phyloP scores from a whole-genome alignment of 345 rosid species.

The Euphorbia pulcherrima region DNA sequence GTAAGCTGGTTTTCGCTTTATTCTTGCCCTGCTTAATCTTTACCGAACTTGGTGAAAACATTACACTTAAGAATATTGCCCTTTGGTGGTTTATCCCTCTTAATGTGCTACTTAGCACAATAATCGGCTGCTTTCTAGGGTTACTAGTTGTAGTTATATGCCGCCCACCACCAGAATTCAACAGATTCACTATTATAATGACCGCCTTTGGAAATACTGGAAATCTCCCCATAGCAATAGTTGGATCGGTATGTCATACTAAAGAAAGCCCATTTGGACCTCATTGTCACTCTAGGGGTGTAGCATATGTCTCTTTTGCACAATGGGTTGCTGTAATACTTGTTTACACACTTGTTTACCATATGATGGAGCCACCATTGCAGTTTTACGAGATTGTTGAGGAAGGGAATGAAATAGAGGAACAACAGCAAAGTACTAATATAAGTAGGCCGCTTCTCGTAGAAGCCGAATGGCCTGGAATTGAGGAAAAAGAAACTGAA shows the following conservation, averaged over 20 bases:
- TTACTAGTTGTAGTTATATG: slow-evolving; percentile 65
- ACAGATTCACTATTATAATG: slow-evolving; percentile 75
- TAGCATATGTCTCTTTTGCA: slow-evolving; percentile 86
- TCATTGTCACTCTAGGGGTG: slow-evolving; percentile 64
- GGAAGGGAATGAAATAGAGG: slow-evolving; percentile 57
- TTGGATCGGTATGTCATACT: slow-evolving; percentile 76
- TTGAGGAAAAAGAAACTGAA: slow-evolving; percentile 86
- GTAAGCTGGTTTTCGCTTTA: slow-evolving; percentile 86
- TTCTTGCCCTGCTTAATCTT: slow-evolving; percentile 92
- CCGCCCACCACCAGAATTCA: slow-evolving; percentile 72
- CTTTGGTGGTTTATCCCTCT: slow-evolving; percentile 94
- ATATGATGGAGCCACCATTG: slow-evolving; percentile 96
- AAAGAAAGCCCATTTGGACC: slow-evolving; percentile 61
- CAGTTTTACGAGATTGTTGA: slow-evolving; percentile 76
- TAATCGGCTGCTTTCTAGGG: slow-evolving; percentile 64
- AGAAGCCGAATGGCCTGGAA: slow-evolving; percentile 97
- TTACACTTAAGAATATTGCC: slow-evolving; percentile 46
- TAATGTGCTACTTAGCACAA: slow-evolving; percentile 67
- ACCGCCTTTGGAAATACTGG: slow-evolving; percentile 94
- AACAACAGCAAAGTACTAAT: slow-evolving; percentile 27
- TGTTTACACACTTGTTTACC: slow-evolving; percentile 94
- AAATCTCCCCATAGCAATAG: slow-evolving; percentile 74
- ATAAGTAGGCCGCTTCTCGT: slow-evolving; percentile 69
- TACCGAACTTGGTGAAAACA: slow-evolving; percentile 78
- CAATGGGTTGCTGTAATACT: slow-evolving; percentile 93